Evolutionary conservation across 257 asterid species (phyloP), one percentile per base, ranked within the genome.

Genomic region (Craterostigma plantagineum): DNA sequence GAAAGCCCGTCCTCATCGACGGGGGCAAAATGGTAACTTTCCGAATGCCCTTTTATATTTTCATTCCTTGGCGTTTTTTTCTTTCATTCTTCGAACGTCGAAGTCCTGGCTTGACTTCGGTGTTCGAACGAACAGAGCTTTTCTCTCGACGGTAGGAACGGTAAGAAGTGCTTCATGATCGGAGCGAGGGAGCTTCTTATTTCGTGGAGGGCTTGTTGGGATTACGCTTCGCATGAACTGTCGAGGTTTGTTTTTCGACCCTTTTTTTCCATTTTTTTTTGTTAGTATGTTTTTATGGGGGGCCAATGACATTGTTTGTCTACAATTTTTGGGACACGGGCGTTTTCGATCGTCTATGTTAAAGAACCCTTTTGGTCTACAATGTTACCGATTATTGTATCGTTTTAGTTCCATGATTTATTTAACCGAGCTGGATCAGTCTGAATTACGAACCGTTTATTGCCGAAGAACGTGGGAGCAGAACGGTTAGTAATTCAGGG

Each of bases 171-270:
- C 34, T 58, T 40, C 30, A 59, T 74, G 73, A 36, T 80, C 44
- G 70, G 72, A 53, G 72, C 90, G 17, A 62, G 60, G 15, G 72
- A 68, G 49, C 81, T 76, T 45, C 43, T 17, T 16, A 66, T 76
- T 38, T 50, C 70, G 11, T 70, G 90, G 81, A 64, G 54, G 46
- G 60, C 68, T 10, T 65, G 64, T 56, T 77, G 83, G 91, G 61
- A 61, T 16, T 72, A 56, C 38, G 39, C 38, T 1, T 51, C 72
- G 40, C 53, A 58, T 48, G 14, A 62, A 15, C 50, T 46, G 14
- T 75, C 86, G 45, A 72, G 81, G 79, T 75, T 34, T 40, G 9
- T 11, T 11, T 8, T 8, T 40, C 7, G 6, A 12, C 16, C 9
- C 4, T 40, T 2, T 11, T 2, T 42, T 14, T 8, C 6, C 2